Evolutionary conservation across 2,329 filamentous ascomycete species (phyloP), one percentile per base, ranked within the genome.

Genomic region (Myriosclerotinia curreyana): DNA sequence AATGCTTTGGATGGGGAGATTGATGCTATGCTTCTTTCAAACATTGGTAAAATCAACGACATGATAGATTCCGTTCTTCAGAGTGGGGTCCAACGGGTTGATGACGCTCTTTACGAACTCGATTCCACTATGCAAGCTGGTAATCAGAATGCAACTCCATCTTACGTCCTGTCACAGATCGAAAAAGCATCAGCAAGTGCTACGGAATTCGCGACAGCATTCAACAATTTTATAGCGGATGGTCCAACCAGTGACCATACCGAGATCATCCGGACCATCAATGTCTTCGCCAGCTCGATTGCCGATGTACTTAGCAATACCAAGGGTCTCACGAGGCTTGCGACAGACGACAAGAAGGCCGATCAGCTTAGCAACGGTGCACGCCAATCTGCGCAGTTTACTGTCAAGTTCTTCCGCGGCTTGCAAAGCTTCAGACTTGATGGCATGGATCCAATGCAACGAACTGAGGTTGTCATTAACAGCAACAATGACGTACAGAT

Each of bases 161-260:
- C 94, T 1, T 98, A 96, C 74, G 93, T 99, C 15, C 82, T 99
- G 59, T 98, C 94, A 2, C 94, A 98, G 76, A 93, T 98, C 65
- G 95, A 99, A 75, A 99, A 98, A 80, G 93, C 95, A 0, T 95
- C 93, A 9, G 87, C 92, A 12, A 96, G 88, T 69, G 92, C 95
- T 15, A 98, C 96, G 77, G 95, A 99, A 75, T 99, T 99, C 77
- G 95, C 94, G 1, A 98, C 94, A 0, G 89, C 95, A 0, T 99
- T 98, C 82, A 99, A 97, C 80, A 96, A 96, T 77, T 98, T 96
- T 76, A 96, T 99, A 72, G 95, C 94, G 9, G 95, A 99, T 74
- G 95, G 95, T 0, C 93, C 94, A 6, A 96, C 93, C 76, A 92
- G 91, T 74, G 88, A 87, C 12, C 92, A 97, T 73, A 86, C 90